These are phyloP conservation scores for Penicillium pulvis DNA, from an alignment of 495 filamentous ascomycete genomes.

Conservation along the genomic window DNA sequence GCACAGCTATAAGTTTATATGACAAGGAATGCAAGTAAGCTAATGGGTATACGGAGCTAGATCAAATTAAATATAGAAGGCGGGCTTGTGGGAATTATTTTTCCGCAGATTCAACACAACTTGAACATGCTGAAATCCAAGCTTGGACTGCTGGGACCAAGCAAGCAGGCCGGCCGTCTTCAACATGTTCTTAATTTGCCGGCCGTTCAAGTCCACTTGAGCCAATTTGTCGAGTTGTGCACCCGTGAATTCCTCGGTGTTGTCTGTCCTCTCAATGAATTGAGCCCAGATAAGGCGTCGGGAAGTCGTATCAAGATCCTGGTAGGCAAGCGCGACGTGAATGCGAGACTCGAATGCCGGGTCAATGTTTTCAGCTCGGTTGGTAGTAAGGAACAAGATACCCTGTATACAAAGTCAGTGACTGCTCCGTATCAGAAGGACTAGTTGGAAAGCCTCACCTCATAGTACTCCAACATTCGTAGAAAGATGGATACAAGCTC, in stretches of 20 bases:
- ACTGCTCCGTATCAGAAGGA: neutral
- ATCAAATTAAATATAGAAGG: slow-evolving; percentile 2
- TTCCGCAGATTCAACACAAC: slow-evolving; percentile 20
- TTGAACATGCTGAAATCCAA: slow-evolving; percentile 21
- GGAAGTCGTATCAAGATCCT: slow-evolving; percentile 36
- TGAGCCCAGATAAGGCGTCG: slow-evolving; percentile 34
- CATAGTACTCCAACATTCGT: slow-evolving; percentile 55
- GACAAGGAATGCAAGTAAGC: neutral
- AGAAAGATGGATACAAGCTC: slow-evolving; percentile 53
- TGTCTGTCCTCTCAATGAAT: slow-evolving; percentile 26
- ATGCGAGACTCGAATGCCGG: slow-evolving; percentile 54
- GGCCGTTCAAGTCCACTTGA: slow-evolving; percentile 29
- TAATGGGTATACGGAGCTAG: neutral
- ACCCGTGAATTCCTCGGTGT: slow-evolving; percentile 24
- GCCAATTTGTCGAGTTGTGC: slow-evolving; percentile 34
- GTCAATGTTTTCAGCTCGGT: slow-evolving; percentile 52
- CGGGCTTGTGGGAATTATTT: slow-evolving; percentile 4
- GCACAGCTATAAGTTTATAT: neutral
- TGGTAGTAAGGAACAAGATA: slow-evolving; percentile 63
- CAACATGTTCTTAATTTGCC: slow-evolving; percentile 55
- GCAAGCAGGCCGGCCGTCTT: slow-evolving; percentile 43
- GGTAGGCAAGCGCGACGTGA: slow-evolving; percentile 50
- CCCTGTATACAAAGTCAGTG: slow-evolving; percentile 47
- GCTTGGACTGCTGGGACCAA: slow-evolving; percentile 18
- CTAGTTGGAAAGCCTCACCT: slow-evolving; percentile 25